Base-by-base conservation (phyloP, 2,329 filamentous ascomycete species). In the Aspergillus calidoustus region DNA sequence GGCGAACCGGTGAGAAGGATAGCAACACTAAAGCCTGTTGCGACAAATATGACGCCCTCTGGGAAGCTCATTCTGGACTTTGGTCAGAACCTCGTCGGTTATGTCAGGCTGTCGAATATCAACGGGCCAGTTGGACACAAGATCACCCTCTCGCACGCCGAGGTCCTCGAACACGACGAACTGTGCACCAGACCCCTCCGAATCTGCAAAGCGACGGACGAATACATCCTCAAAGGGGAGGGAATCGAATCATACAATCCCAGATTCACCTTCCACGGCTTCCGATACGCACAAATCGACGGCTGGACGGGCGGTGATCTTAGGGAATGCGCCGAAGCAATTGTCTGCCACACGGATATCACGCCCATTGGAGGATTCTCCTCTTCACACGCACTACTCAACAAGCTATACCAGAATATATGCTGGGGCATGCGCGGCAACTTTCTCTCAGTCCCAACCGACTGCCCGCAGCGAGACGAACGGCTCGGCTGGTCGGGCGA, bases 361-460 rank as follows among this genome's bases (percentile, higher is more conserved):
- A 71, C 76, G 54, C 76, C 79, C 15, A 83, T 73, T 0, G 84
- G 85, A 0, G 76, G 68, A 57, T 86, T 87, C 52, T 69, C 78
- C 11, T 86, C 81, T 59, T 88, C 85, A 0, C 71, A 88, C 53
- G 48, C 66, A 0, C 71, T 81, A 2, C 63, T 88, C 28, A 88
- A 86, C 65, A 74, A 81, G 50, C 78, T 89, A 3, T 81, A 87
- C 64, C 55, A 78, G 0, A 88, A 88, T 57, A 79, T 83, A 0
- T 67, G 76, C 28, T 87, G 85, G 85, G 81, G 80, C 5, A 86
- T 87, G 81, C 79, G 80, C 30, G 84, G 84, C 0, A 88, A 88
- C 65, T 87, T 88, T 65, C 65, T 87, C 4, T 81, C 79, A 0
- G 72, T 87, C 0, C 85, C 85, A 0, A 87, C 85, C 0, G 86